Base-by-base conservation (phyloP, 2,329 filamentous ascomycete species). In the Tolypocladium guangdongense region DNA sequence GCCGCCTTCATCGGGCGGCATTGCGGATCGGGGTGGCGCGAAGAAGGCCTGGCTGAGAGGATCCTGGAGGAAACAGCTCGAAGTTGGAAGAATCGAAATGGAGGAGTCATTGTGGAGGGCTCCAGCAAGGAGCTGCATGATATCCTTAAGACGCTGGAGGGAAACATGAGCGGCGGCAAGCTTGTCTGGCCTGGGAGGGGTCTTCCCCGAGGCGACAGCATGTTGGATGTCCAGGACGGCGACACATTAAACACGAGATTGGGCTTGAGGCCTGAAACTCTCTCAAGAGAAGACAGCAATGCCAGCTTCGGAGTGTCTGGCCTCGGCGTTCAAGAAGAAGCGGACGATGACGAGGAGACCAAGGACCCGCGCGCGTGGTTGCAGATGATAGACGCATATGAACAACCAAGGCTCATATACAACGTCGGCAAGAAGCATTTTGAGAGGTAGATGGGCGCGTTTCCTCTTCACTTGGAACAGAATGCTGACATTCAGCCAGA, bases 21-120 rank as follows among this genome's bases (percentile, higher is more conserved):
- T 69, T 99, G 93, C 68, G 93, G 93, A 36, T 91, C 91, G 54
- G 90, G 85, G 84, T 99, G 93, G 93, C 83, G 92, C 62, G 91
- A 97, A 72, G 90, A 95, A 67, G 92, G 95, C 0, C 75, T 96
- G 35, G 93, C 91, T 3, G 95, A 99, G 69, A 86, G 86, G 59
- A 89, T 96, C 14, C 73, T 99, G 37, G 93, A 99, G 63, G 93
- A 97, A 69, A 83, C 91, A 8, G 91, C 93, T 1, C 87, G 88
- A 68, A 81, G 82, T 60, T 99, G 93, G 95, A 97, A 96, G 74
- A 88, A 86, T 60, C 79, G 86, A 55, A 90, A 88, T 65, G 90
- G 90, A 1, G 88, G 88, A 24, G 88, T 96, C 52, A 95, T 99
- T 59, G 88, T 99, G 3, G 90, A 96, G 52, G 92, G 92, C 30